Conservation (phyloP, 805 yeast genomes). For the Teunomyces aglyptinius region DNA sequence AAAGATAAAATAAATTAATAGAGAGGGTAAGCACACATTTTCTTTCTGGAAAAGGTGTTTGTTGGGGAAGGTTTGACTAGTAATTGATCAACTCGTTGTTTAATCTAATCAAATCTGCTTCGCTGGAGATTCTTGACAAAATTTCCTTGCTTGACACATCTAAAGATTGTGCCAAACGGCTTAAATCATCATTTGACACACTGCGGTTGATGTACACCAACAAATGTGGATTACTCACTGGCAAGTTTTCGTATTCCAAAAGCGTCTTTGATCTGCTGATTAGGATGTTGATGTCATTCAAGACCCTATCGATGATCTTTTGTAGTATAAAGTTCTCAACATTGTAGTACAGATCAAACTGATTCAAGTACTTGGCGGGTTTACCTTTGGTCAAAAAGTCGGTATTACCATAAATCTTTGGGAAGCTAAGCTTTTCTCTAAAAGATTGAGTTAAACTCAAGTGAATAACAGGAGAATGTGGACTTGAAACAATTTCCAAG, state of each 20-base stretch:
- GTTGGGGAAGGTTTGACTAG: not conserved
- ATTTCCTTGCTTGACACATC: slow-evolving; percentile 17
- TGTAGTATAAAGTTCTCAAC: slow-evolving; percentile 65
- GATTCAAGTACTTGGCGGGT: slow-evolving; percentile 40
- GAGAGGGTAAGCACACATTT: not conserved
- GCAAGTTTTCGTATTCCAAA: slow-evolving; percentile 70
- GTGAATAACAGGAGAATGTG: slow-evolving; percentile 67
- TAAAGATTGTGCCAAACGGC: slow-evolving; percentile 22
- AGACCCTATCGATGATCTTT: slow-evolving; percentile 56
- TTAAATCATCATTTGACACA: slow-evolving; percentile 27
- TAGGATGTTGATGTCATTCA: slow-evolving; percentile 52
- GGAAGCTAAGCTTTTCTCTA: slow-evolving; percentile 46
- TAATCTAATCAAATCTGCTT: slow-evolving; percentile 25
- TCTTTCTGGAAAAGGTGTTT: not conserved
- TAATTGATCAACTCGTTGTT: slow-evolving; percentile 11
- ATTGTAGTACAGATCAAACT: slow-evolving; percentile 44
- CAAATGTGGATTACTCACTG: slow-evolving; percentile 43
- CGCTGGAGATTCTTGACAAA: slow-evolving; percentile 14
- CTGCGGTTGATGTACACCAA: slow-evolving; percentile 31
- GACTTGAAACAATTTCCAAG: slow-evolving; percentile 55
- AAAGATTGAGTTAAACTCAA: slow-evolving; percentile 51
- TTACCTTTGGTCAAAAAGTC: slow-evolving; percentile 43
- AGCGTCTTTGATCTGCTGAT: slow-evolving; percentile 63
- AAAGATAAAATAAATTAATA: slow-evolving; percentile 2
- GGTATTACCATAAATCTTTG: slow-evolving; percentile 50